Conservation (phyloP, 768 basidiomycete species). For the Trametes cubensis region DNA sequence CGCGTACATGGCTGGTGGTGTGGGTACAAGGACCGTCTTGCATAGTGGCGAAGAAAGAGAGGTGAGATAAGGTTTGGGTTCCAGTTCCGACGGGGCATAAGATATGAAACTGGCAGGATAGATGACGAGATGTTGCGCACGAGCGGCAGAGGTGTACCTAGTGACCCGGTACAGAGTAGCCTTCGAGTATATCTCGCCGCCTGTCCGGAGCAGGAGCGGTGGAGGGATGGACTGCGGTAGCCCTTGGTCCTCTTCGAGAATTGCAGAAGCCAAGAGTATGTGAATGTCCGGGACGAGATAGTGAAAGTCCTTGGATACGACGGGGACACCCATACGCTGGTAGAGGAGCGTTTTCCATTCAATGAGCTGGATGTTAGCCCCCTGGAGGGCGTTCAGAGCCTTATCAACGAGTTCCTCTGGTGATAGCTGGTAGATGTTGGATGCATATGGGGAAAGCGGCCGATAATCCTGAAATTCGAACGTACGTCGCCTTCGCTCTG, state of each 20-base stretch:
- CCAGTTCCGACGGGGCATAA: neutral
- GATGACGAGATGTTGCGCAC: constrained; percentile 15
- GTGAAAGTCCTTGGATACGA: constrained; percentile 17
- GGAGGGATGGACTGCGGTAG: constrained; percentile 9
- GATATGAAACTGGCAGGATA: constrained; percentile 16
- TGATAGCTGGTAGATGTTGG: constrained; percentile 1
- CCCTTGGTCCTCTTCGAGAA: constrained; percentile 1
- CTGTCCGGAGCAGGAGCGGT: constrained; percentile 7
- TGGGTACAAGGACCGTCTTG: constrained; percentile 32
- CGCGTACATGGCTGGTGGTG: constrained; percentile 37
- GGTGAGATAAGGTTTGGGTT: neutral
- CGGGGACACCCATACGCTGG: constrained; percentile 20
- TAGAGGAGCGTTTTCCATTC: constrained; percentile 20
- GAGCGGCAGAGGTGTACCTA: constrained; percentile 7
- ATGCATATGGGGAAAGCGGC: neutral
- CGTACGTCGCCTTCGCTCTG: neutral
- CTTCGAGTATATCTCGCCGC: constrained; percentile 19
- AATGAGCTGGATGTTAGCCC: constrained; percentile 13
- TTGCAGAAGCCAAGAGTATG: neutral
- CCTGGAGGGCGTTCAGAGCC: constrained; percentile 10
- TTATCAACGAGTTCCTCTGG: constrained; percentile 20
- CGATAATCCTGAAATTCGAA: neutral
- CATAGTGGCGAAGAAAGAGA: neutral
- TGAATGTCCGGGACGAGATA: constrained; percentile 19
- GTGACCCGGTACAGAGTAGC: constrained; percentile 13